phyloP scores from a whole-genome alignment of 202 grass and related monocot species.

The Cymbopogon flexuosus region DNA sequence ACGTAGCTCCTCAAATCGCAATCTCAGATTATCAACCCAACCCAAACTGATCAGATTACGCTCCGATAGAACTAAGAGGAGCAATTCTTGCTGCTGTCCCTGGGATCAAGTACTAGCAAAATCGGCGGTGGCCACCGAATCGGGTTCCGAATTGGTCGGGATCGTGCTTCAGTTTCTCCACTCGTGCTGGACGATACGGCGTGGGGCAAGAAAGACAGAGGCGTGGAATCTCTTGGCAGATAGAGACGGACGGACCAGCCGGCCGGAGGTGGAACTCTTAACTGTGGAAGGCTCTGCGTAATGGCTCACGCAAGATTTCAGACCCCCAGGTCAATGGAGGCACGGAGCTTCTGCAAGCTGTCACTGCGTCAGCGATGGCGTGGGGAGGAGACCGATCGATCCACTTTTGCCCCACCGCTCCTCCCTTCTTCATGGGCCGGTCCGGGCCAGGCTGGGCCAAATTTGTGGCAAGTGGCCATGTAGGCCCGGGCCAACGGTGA shows the following conservation, averaged over 20 bases:
- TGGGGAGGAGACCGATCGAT: background rate
- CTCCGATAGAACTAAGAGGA: background rate
- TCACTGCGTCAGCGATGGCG: constrained; percentile 28
- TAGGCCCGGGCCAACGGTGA: too few relatives aligned
- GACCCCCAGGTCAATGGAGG: constrained; percentile 26
- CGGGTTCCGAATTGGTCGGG: background rate
- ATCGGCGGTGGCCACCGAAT: background rate
- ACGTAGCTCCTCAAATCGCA: background rate
- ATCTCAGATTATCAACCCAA: background rate
- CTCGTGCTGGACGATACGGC: background rate
- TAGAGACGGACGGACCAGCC: background rate
- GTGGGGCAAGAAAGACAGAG: background rate
- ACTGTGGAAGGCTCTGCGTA: constrained; percentile 7
- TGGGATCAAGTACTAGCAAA: background rate
- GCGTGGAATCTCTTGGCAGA: background rate
- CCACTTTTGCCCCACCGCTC: background rate
- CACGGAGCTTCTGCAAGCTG: constrained; percentile 2
- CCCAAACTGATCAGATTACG: background rate
- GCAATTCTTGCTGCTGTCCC: background rate
- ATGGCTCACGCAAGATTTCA: constrained; percentile 35
- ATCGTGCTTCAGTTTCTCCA: background rate
- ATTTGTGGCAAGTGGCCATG: too few relatives aligned
- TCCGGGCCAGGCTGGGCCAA: too few relatives aligned
- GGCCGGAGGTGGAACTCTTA: background rate
- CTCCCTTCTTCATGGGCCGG: background rate